These are phyloP conservation scores for Myriosclerotinia duriaeana DNA, from an alignment of 2,329 filamentous ascomycete species.

Conservation along the genomic window DNA sequence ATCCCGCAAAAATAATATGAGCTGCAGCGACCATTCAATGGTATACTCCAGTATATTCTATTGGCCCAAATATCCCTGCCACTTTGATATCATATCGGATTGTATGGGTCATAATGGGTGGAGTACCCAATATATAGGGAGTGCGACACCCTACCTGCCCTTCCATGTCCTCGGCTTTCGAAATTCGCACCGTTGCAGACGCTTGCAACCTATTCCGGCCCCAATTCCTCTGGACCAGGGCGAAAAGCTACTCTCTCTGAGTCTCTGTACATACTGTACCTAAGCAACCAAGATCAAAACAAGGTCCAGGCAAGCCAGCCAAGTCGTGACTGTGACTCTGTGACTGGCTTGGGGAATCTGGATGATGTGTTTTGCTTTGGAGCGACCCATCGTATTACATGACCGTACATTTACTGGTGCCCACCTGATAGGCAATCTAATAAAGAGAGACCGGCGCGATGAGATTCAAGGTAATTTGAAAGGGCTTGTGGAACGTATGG, in stretches of 20 bases:
- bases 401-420: constrained; percentile 6
- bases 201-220: constrained; percentile 30
- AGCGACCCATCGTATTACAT: constrained; percentile 17
- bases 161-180: constrained; percentile 18
- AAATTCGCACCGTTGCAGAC: constrained; percentile 29
- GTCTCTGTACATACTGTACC: not conserved
- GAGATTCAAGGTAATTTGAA: constrained; percentile 1
- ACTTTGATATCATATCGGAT: too few relatives aligned
- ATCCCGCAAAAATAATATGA: too few relatives aligned
- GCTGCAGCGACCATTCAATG: too few relatives aligned
- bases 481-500: constrained; percentile 23
- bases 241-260: not conserved
- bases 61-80: too few relatives aligned
- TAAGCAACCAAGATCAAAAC: constrained; percentile 9
- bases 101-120: too few relatives aligned
- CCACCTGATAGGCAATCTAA: constrained; percentile 22
- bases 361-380: constrained; percentile 15
- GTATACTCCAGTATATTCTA: too few relatives aligned
- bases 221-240: constrained; percentile 14
- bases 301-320: not conserved
- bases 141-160: too few relatives aligned
- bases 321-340: constrained; percentile 1
- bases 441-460: constrained; percentile 11
- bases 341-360: not conserved
- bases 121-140: too few relatives aligned